A percentile compares a stretch with the other conserved stretches of the same genome.
Evolutionary conservation across 805 yeast species (phyloP).

Genomic region (Candida railenensis): DNA sequence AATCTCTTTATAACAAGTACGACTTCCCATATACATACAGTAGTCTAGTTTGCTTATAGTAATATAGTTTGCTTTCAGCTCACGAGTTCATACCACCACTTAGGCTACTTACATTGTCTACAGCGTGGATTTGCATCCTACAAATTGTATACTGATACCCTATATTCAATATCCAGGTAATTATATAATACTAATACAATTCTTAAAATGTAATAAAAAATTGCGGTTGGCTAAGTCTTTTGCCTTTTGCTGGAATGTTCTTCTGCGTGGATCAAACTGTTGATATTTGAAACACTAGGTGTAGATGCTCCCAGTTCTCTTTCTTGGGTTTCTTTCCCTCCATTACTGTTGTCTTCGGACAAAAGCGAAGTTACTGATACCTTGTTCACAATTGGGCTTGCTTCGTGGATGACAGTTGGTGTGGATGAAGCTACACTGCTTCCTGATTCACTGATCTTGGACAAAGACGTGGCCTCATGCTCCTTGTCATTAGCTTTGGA

Average conservation of each 20-base stretch:
- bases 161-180: neutral
- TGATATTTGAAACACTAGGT: neutral
- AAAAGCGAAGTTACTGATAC: constrained; percentile 3
- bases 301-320: neutral
- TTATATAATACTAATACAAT: neutral
- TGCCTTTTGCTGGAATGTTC: neutral
- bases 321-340: neutral
- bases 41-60: no score
- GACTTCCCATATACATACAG: no score
- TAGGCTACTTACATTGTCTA: no score
- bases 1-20: no score
- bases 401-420: neutral
- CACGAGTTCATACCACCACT: no score
- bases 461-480: neutral
- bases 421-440: constrained; percentile 1
- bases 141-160: neutral
- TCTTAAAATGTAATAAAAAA: neutral
- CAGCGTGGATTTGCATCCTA: no score
- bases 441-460: neutral
- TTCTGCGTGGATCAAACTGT: neutral
- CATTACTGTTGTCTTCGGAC: neutral
- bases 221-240: neutral
- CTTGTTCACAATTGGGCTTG: neutral
- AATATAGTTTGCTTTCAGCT: no score
- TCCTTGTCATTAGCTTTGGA: constrained; percentile 1